Percentiles rank a stretch among this genome's conserved stretches.
phyloP scores from a whole-genome alignment of 106 monocot species.

The Acorus calamus region DNA sequence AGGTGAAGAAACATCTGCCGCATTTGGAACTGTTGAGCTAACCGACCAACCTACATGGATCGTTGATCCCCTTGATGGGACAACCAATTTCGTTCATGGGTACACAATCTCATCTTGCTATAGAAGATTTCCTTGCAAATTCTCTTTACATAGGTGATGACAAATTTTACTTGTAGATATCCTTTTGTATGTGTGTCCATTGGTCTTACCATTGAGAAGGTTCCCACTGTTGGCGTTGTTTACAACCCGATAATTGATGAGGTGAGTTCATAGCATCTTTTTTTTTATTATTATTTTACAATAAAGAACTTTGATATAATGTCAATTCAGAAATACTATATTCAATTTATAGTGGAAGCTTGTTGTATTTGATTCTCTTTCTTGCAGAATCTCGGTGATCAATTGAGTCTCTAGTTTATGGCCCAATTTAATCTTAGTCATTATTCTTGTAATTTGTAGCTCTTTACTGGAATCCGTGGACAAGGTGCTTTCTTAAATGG shows the following conservation, averaged over 20 bases:
- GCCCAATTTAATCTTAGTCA: too few species aligned
- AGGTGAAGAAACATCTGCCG: conserved; percentile 86
- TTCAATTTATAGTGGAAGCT: too few species aligned
- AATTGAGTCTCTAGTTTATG: too few species aligned
- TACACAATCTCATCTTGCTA: conserved; percentile 10
- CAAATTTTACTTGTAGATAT: conserved; percentile 37
- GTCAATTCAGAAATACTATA: too few species aligned
- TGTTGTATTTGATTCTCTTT: background rate
- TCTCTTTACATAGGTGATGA: too few species aligned
- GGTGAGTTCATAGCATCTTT: conserved; percentile 23
- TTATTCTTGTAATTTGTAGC: too few species aligned
- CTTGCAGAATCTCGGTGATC: too few species aligned
- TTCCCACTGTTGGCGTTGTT: conserved; percentile 85
- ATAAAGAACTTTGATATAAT: too few species aligned
- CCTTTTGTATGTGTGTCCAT: conserved; percentile 97
- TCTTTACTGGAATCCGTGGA: conserved; percentile 77
- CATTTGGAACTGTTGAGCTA: conserved; percentile 57
- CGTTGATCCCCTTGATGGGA: conserved; percentile 93
- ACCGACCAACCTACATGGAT: conserved; percentile 94
- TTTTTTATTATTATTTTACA: background rate
- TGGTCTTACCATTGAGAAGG: conserved; percentile 85
- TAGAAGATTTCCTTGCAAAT: background rate
- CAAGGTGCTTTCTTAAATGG: conserved; percentile 95
- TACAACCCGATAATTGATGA: conserved; percentile 91
- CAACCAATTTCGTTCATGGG: conserved; percentile 99